These are phyloP conservation scores for Saturnispora diversa DNA, from an alignment of 805 yeast genomes.

Conservation along the genomic window DNA sequence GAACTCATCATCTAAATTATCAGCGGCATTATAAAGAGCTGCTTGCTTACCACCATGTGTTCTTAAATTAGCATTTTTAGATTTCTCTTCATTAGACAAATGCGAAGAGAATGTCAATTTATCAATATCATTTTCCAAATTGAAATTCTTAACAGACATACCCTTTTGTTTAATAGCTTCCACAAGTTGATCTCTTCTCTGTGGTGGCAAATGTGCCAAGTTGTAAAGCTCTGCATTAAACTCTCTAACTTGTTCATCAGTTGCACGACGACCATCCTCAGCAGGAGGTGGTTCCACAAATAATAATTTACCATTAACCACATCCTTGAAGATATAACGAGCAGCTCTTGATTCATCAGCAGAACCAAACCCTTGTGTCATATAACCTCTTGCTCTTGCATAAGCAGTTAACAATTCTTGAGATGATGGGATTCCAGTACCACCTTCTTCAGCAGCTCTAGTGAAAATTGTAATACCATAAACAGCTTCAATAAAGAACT, in stretches of 20 bases:
- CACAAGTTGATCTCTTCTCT: conserved; percentile 63
- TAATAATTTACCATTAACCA: conserved; percentile 83
- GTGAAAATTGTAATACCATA: conserved; percentile 87
- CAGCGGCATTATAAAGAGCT: conserved; percentile 68
- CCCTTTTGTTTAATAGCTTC: conserved; percentile 55
- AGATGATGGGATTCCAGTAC: conserved; percentile 81
- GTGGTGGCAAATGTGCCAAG: conserved; percentile 56
- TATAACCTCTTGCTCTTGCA: conserved; percentile 93
- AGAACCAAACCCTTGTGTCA: conserved; percentile 94
- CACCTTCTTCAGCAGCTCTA: conserved; percentile 75
- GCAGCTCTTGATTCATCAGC: conserved; percentile 96
- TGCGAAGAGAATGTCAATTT: conserved; percentile 76
- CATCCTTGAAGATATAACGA: conserved; percentile 85
- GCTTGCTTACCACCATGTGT: conserved; percentile 78
- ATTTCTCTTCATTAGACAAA: conserved; percentile 42
- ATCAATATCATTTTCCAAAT: conserved; percentile 60
- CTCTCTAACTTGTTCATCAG: conserved; percentile 44
- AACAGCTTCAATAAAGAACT: conserved; percentile 77
- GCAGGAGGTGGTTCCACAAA: conserved; percentile 86
- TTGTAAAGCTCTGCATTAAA: conserved; percentile 75
- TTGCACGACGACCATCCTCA: conserved; percentile 45
- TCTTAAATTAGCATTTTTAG: conserved; percentile 38
- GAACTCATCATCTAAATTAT: conserved; percentile 78
- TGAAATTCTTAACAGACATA: conserved; percentile 43
- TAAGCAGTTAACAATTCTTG: conserved; percentile 84